Evolutionary conservation across 2,329 filamentous ascomycete species (phyloP), one percentile per base, ranked within the genome.

Genomic region (Colletotrichum sp.): DNA sequence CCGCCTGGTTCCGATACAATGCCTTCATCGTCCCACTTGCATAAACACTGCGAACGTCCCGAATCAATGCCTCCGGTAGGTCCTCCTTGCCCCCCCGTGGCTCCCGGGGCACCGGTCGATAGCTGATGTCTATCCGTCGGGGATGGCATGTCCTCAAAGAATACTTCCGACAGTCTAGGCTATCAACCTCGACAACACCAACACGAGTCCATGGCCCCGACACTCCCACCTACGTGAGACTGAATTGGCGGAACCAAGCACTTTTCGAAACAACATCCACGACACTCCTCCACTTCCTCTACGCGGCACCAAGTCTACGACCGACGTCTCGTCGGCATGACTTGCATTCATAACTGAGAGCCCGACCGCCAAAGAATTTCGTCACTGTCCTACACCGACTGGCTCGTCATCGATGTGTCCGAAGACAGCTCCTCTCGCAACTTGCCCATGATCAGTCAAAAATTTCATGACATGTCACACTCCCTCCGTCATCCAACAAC

Each of bases 1-100:
- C 36, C 36, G 16, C 36, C 36, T 43, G 36, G 1, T 6, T 4
- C 8, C 8, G 16, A 43, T 43, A 8, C 5, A 18, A 43, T 43
- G 36, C 36, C 36, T 18, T 6, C 8, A 18, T 18, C 36, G 2
- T 43, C 36, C 2, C 36, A 1, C 2, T 1, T 43, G 36, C 8
- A 18, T 18, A n/a, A 8, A 0, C 5, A 6, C 7, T 4, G 5
- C 36, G 1, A 39, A 39, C 16, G 5, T 10, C 16, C 16, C 36
- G 16, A n/a, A 1, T n/a, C 8, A 4, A 6, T 18, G 2, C 10
- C 16, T 2, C 8, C 16, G 5, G 3, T 3, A 10, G 0, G 1
- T 18, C 7, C 16, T n/a, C 1, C 16, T 43, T 43, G 16, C 16
- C 36, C 36, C 36, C 10, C 16, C 36, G 7, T 5, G 2, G 7